A percentile compares a stretch with the other conserved stretches of the same genome.
phyloP scores from a whole-genome alignment of 2,329 filamentous ascomycete genomes.

The Bertia moriformis region DNA sequence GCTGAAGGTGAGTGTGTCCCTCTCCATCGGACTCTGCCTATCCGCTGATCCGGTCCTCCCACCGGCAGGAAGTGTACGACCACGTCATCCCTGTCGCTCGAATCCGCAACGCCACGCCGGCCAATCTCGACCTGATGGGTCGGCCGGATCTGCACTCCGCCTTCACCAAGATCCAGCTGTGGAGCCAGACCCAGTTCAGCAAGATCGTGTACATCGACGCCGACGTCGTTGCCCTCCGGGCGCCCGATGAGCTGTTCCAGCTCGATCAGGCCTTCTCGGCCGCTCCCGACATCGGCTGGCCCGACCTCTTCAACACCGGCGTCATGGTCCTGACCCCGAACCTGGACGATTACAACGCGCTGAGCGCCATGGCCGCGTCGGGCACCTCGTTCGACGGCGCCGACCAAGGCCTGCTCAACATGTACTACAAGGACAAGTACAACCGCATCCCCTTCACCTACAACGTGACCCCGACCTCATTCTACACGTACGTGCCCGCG shows the following conservation, averaged over 20 bases:
- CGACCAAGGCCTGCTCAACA: slow-evolving; percentile 88
- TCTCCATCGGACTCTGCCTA: slow-evolving; percentile 1
- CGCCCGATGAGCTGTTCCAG: slow-evolving; percentile 83
- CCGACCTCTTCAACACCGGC: slow-evolving; percentile 95
- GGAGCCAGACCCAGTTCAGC: slow-evolving; percentile 78
- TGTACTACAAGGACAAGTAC: slow-evolving; percentile 75
- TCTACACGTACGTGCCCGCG: slow-evolving; percentile 94
- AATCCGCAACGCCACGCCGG: slow-evolving; percentile 61
- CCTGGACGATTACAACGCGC: slow-evolving; percentile 72
- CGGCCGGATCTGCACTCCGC: slow-evolving; percentile 78
- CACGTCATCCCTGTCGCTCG: slow-evolving; percentile 72
- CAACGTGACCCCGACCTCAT: slow-evolving; percentile 90
- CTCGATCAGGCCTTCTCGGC: slow-evolving; percentile 46
- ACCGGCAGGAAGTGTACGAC: slow-evolving; percentile 80
- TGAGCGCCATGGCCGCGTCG: slow-evolving; percentile 68
- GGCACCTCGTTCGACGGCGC: slow-evolving; percentile 94
- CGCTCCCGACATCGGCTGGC: slow-evolving; percentile 92
- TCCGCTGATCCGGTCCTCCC: slow-evolving; percentile 6
- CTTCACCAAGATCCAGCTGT: slow-evolving; percentile 92
- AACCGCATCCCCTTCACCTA: slow-evolving; percentile 87
- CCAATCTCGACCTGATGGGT: slow-evolving; percentile 83
- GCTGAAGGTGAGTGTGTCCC: slow-evolving; percentile 43
- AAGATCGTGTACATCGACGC: slow-evolving; percentile 92
- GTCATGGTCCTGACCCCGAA: slow-evolving; percentile 84
- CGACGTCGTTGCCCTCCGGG: slow-evolving; percentile 78